Evolutionary conservation across 164 flowering plant species (phyloP), one percentile per base, ranked within the genome.

Genomic region (Vitis labrusca): DNA sequence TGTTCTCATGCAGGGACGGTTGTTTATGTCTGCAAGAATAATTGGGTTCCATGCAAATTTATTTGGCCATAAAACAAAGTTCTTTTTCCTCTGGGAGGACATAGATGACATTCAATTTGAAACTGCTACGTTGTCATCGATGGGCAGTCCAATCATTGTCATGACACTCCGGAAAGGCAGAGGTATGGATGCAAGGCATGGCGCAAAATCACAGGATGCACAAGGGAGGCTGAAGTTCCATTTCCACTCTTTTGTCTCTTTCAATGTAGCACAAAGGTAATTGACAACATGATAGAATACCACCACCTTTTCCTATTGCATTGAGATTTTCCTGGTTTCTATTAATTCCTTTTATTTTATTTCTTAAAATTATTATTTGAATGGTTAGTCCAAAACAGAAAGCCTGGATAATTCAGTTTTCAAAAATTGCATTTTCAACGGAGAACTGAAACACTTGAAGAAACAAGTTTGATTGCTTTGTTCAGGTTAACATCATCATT

Each of bases 31-130:
- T 56, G 84, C 99, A 59, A 85, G 98, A 82, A 87, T 91, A 61
- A 86, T 95, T 77, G 99, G 99, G 30, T 95, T 90, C 70, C 85
- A 94, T 79, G 78, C 96, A 51, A 92, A 90, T 77, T 70, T 95
- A 66, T 95, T 95, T 81, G 98, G 97, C 50, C 95, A 86, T 69
- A 95, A 83, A 81, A 92, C 96, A 12, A 95, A 84, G 37, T 95
- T 95, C 83, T 95, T 85, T 80, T 89, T 95, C 75, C 90, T 92
- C 9, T 95, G 99, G 98, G 98, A 91, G 80, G 99, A 95, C 71
- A 88, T 95, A 49, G 98, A 95, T 78, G 97, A 89, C n/a, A 88
- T 92, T 75, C 87, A 87, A 83, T 85, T 89, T 11, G 65, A 76
- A 55, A 74, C 97, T 65, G 94, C 98, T 27, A 83, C 91, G 65